Conservation (phyloP, 2,329 filamentous ascomycete species). For the Exophiala aquamarina region DNA sequence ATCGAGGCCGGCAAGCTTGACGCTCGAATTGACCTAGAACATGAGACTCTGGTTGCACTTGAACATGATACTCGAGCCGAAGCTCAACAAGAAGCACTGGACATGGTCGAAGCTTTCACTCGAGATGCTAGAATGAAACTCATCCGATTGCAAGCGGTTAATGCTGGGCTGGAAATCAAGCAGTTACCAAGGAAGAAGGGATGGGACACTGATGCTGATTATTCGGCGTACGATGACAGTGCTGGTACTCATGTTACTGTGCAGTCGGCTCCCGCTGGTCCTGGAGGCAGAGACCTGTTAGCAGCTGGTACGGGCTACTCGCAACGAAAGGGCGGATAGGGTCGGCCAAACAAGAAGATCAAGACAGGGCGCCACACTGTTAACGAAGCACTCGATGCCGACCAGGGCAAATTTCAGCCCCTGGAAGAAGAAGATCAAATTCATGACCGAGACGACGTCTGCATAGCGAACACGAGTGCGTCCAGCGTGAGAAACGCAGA, state of each 20-base stretch:
- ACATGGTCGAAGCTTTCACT: slow-evolving; percentile 70
- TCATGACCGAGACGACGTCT: too few species aligned
- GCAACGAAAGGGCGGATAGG: slow-evolving; percentile 18
- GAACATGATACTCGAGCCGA: slow-evolving; percentile 64
- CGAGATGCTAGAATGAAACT: slow-evolving; percentile 73
- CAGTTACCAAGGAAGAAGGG: slow-evolving; percentile 27
- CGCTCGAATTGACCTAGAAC: slow-evolving; percentile 81
- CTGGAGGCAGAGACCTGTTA: slow-evolving; percentile 10
- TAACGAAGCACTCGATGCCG: background rate
- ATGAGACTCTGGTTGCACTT: slow-evolving; percentile 73
- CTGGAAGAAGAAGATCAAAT: background rate
- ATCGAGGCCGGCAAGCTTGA: slow-evolving; percentile 71
- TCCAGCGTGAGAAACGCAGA: too few species aligned
- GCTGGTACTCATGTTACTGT: background rate
- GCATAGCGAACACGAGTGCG: too few species aligned
- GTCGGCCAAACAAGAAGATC: slow-evolving; percentile 7
- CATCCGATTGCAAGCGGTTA: slow-evolving; percentile 71
- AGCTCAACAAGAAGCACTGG: slow-evolving; percentile 69
- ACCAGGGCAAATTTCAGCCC: background rate
- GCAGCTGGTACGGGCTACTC: slow-evolving; percentile 3
- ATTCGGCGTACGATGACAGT: background rate
- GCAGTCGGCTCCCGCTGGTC: background rate
- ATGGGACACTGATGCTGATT: slow-evolving; percentile 17
- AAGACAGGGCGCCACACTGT: too few species aligned
- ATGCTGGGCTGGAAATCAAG: slow-evolving; percentile 72